Conservation (phyloP, 176 grass and related monocot species). For the Aegilops umbellulata region DNA sequence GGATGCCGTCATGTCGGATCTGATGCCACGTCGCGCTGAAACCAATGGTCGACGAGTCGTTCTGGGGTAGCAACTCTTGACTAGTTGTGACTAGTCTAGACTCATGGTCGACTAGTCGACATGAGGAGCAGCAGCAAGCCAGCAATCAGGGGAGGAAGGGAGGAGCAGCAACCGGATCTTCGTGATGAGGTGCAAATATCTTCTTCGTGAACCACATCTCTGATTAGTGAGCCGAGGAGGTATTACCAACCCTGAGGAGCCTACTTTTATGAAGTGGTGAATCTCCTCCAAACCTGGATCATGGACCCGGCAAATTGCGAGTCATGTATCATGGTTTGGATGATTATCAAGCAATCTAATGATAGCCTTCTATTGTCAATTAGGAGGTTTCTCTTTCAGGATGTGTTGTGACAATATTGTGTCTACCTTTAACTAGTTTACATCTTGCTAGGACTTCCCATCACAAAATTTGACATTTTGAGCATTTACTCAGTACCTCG, state of each 20-base stretch:
- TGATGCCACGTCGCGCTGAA: background rate
- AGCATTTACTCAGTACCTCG: background rate
- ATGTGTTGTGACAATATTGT: background rate
- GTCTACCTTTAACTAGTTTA: conserved; percentile 10
- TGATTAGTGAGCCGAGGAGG: background rate
- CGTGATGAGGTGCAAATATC: background rate
- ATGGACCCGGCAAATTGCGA: background rate
- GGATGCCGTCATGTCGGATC: background rate
- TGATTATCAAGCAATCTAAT: background rate
- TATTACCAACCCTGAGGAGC: background rate
- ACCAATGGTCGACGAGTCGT: too few species aligned
- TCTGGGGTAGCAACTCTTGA: too few species aligned
- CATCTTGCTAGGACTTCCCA: background rate
- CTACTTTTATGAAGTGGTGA: background rate
- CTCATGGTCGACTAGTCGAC: too few species aligned
- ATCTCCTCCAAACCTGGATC: background rate
- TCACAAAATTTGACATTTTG: background rate
- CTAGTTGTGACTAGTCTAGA: too few species aligned
- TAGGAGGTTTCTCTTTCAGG: background rate
- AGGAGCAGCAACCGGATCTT: too few species aligned
- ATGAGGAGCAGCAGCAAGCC: too few species aligned
- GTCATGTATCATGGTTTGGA: background rate
- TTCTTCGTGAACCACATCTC: background rate
- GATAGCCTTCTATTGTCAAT: background rate
- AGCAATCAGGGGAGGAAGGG: too few species aligned